Evolutionary conservation across 345 rosid species (phyloP).

Genomic region (Mercurialis annua): DNA sequence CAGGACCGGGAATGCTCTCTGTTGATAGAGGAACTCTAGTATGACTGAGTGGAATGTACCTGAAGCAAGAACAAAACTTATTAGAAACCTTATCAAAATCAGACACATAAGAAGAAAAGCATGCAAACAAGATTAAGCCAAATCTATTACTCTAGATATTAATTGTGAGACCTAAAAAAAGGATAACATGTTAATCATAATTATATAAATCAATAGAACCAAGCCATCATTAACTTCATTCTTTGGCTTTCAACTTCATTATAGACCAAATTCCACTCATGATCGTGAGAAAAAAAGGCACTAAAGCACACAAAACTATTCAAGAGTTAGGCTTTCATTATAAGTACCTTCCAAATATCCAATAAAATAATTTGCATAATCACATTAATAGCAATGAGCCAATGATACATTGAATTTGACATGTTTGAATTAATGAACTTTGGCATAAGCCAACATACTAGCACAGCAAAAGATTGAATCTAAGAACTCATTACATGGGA

Average conservation of each 20-base stretch:
- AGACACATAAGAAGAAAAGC: neutral
- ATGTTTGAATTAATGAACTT: too few relatives aligned
- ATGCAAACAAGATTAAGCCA: neutral
- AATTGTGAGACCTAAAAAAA: neutral
- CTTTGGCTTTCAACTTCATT: neutral
- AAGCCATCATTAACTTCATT: neutral
- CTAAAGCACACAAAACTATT: neutral
- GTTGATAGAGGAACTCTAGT: constrained; percentile 34
- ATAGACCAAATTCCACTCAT: neutral
- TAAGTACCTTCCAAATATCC: too few relatives aligned
- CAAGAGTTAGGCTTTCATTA: too few relatives aligned
- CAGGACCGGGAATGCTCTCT: constrained; percentile 35
- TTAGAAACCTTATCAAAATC: constrained; percentile 1
- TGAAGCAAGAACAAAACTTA: constrained; percentile 34
- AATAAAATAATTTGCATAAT: neutral
- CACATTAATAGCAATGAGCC: neutral
- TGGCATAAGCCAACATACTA: too few relatives aligned
- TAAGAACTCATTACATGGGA: too few relatives aligned
- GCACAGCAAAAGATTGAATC: too few relatives aligned
- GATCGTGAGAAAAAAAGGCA: neutral
- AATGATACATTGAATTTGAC: too few relatives aligned
- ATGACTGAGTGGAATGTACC: constrained; percentile 79
- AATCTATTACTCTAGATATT: neutral
- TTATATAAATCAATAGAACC: neutral
- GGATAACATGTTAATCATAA: neutral